These are phyloP conservation scores for Penicillium sp. DNA, from an alignment of 2,329 filamentous ascomycete genomes.

Conservation along the genomic window DNA sequence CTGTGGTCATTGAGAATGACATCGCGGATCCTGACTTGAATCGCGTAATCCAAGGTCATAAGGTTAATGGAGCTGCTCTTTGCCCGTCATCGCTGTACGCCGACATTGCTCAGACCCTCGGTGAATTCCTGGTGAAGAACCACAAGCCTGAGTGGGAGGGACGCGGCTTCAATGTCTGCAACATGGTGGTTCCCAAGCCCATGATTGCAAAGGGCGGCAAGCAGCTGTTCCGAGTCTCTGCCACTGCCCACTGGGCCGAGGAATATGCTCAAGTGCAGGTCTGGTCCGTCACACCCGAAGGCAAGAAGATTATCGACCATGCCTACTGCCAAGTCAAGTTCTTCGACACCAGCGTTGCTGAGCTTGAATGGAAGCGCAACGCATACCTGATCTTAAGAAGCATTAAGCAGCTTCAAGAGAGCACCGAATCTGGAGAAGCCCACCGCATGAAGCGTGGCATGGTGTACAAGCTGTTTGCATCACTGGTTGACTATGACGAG, in stretches of 20 bases:
- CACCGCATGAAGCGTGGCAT: constrained; percentile 70
- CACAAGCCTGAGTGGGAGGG: constrained; percentile 33
- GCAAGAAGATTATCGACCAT: constrained; percentile 38
- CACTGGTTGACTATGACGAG: constrained; percentile 54
- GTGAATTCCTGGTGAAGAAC: constrained; percentile 31
- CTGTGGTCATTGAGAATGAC: constrained; percentile 36
- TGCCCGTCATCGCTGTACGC: constrained; percentile 38
- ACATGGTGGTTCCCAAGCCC: constrained; percentile 44
- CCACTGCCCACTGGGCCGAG: constrained; percentile 35
- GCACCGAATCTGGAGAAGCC: constrained; percentile 61
- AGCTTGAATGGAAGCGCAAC: constrained; percentile 51
- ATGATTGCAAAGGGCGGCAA: constrained; percentile 52
- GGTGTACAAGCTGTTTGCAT: constrained; percentile 69
- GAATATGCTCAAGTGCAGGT: constrained; percentile 31
- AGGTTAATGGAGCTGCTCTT: constrained; percentile 35
- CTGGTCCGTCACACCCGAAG: constrained; percentile 36
- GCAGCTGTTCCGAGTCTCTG: constrained; percentile 36
- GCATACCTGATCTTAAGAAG: constrained; percentile 65
- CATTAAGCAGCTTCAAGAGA: constrained; percentile 55
- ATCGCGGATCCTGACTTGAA: constrained; percentile 33
- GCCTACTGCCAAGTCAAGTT: constrained; percentile 35
- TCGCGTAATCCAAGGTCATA: constrained; percentile 36
- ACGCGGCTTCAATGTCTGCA: constrained; percentile 32
- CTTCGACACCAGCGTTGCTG: constrained; percentile 26
- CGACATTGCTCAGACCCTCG: constrained; percentile 37